Percentiles rank a stretch among this genome's conserved stretches.
Evolutionary conservation across 495 filamentous ascomycete genomes (phyloP).

Genomic region (Margaritispora aquatica): DNA sequence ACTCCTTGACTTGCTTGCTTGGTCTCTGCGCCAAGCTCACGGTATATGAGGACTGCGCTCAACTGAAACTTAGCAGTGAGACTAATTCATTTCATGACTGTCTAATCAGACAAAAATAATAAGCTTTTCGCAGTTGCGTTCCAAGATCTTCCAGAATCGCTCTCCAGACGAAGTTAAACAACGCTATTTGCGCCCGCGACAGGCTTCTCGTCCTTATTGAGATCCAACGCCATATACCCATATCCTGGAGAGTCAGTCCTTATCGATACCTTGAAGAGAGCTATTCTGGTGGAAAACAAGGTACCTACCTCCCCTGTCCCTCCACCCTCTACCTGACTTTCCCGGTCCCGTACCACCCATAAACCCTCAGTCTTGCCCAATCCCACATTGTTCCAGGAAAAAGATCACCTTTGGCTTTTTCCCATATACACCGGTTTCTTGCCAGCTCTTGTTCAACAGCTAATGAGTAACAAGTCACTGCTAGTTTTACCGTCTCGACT

Average conservation of each 20-base stretch:
- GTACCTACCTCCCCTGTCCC: not conserved
- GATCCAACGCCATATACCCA: not conserved
- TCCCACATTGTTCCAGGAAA: not conserved
- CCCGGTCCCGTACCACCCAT: slow-evolving; percentile 19
- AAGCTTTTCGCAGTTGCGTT: not conserved
- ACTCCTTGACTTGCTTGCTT: not conserved
- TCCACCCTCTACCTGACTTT: slow-evolving; percentile 4
- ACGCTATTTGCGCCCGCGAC: slow-evolving; percentile 1
- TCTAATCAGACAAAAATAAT: not conserved
- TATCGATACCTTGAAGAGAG: slow-evolving; percentile 10
- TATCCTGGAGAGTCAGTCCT: not conserved
- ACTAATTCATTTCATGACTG: not conserved
- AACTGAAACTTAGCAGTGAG: not conserved
- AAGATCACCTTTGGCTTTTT: not conserved
- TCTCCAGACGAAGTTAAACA: not conserved
- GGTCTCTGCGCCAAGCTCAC: not conserved
- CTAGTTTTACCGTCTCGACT: not conserved
- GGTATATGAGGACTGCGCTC: not conserved
- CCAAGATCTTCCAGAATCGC: not conserved
- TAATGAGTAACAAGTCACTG: not conserved
- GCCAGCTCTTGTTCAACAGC: not conserved
- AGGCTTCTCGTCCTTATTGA: not conserved
- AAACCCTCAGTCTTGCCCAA: not conserved
- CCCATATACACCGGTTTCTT: not conserved
- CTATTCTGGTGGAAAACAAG: not conserved